Base-by-base conservation (phyloP, 139 green algal genomes). In the Chlamydomonas sp. region DNA sequence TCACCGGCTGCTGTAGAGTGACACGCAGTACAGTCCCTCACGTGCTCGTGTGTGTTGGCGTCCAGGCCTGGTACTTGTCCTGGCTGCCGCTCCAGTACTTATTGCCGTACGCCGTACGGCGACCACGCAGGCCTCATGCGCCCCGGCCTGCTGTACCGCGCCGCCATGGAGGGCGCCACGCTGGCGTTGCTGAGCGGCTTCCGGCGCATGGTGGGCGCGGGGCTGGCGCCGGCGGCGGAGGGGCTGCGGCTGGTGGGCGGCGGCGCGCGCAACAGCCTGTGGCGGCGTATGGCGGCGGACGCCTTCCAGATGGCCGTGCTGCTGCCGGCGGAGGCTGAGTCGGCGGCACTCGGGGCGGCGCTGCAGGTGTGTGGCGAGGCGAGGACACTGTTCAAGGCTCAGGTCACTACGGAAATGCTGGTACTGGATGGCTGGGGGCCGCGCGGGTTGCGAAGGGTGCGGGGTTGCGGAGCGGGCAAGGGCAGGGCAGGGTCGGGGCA, bases 151-250 rank as follows among this genome's bases (percentile, higher is more conserved):
- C 64, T 98, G 58, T 99, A 98, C 92, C 90, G 96, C 1, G 96
- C 97, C 2, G 97, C 96, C 4, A 81, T 99, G 15, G 97, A 99
- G 88, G 97, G 96, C 0, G 94, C 91, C 67, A 98, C 96, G 7
- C 95, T 97, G 60, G 93, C 91, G n/a, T 89, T 99, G 58, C 85
- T 96, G 31, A 89, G 88, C 5, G 96, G 94, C 69, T 84, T 92
- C 18, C 79, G 74, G 2, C 67, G 85, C 10, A 92, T 95, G 90
- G 5, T 89, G 75, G 63, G 77, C 0, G 88, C 93, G 77, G 93
- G 93, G 17, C 78, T 96, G 69, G 77, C 49, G 68, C 77, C 84
- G 5, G 84, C 62, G 12, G 49, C 4, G 4, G 14, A 85, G 59
- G 91, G 92, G 74, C 72, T 99, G 85, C 88, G 92, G 10, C 86